Evolutionary conservation across 2,329 filamentous ascomycete species (phyloP), one percentile per base, ranked within the genome.

Genomic region (Ophiocordyceps camponoti-rufipedis): DNA sequence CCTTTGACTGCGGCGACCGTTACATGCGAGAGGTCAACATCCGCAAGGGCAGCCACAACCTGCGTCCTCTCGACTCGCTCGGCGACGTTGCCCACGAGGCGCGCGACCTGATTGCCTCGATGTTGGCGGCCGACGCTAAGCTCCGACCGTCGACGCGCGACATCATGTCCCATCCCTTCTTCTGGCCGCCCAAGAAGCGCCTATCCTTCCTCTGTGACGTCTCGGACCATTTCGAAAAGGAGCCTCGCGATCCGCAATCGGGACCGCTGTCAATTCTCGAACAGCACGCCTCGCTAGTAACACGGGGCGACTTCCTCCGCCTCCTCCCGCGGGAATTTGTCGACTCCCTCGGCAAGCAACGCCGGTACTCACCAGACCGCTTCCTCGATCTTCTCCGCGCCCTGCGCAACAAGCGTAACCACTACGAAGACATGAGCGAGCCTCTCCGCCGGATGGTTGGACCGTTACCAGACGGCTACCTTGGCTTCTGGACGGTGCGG

Each of bases 1-100:
- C 91, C 0, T 98, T 93, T 55, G 89, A 95, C 58, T 88, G 87
- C 50, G 88, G 91, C 46, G 87, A 91, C 57, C 80, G 86, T 44
- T 96, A 91, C 68, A 93, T 94, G 77, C 79, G 91, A 45, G 91
- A 98, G 63, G 84, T 93, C 55, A 96, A 98, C 62, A 96, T 98
- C 55, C 87, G 94, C 55, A 93, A 94, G 60, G 85, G 85, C 51
- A 80, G 82, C 47, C 83, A 80, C 59, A 80, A 80, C 54, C 70
- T 94, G 31, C 68, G 74, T 42, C 75, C 74, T 23, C 70, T 94
- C 7, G 78, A 85, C 47, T 71, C 76, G 0, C 72, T 96, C 2
- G 88, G 88, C 23, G 82, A 89, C 52, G 87, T 87, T 53, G 80
- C 85, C 0, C 82, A 78, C 53, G 91, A 96, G 59, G 89, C 91